Conservation (phyloP, 768 basidiomycete genomes). For the Russula olivacea region DNA sequence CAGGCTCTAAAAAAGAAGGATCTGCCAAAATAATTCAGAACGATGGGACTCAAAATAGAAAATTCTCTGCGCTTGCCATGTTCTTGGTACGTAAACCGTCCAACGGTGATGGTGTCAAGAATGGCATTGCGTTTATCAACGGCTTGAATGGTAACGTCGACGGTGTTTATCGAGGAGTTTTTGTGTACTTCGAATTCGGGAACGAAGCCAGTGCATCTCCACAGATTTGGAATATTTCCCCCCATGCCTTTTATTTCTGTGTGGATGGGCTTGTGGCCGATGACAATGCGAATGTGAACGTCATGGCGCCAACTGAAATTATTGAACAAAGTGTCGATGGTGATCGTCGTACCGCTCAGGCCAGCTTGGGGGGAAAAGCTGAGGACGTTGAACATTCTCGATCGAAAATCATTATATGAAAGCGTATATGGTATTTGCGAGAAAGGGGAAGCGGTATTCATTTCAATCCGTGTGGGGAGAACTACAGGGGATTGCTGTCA, state of each 20-base stretch:
- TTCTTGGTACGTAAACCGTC: constrained; percentile 61
- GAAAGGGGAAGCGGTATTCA: neutral
- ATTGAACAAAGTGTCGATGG: constrained; percentile 57
- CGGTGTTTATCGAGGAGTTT: constrained; percentile 36
- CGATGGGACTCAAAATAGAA: neutral
- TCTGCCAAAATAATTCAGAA: constrained; percentile 3
- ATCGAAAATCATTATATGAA: constrained; percentile 34
- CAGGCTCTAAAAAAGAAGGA: neutral
- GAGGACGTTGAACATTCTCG: constrained; percentile 56
- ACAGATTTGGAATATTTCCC: constrained; percentile 44
- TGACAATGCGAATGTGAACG: constrained; percentile 66
- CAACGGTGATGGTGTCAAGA: constrained; percentile 63
- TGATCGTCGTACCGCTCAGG: constrained; percentile 54
- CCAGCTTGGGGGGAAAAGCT: constrained; percentile 63
- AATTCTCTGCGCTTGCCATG: constrained; percentile 32
- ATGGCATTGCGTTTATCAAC: constrained; percentile 48
- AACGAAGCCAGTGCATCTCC: constrained; percentile 60
- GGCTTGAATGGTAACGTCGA: constrained; percentile 57
- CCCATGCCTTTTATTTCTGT: constrained; percentile 58
- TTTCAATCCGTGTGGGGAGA: neutral
- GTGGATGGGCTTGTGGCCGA: constrained; percentile 60
- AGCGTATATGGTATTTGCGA: constrained; percentile 3
- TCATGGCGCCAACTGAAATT: constrained; percentile 41
- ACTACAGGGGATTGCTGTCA: neutral
- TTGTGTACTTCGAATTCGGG: constrained; percentile 46